phyloP scores from a whole-genome alignment of 1,284 basidiomycete genomes.

The Amylostereum areolatum region DNA sequence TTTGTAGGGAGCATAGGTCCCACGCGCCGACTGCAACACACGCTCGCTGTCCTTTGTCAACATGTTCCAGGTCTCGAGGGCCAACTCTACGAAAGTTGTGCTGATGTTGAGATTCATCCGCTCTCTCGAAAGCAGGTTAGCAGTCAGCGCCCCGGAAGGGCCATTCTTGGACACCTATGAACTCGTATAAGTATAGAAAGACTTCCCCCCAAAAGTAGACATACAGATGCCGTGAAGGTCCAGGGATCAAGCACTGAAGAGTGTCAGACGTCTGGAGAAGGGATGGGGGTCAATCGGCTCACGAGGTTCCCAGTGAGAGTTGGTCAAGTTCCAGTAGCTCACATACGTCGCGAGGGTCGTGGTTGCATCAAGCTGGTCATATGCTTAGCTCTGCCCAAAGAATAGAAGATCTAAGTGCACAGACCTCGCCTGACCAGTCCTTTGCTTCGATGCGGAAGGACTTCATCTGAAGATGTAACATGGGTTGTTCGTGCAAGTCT shows the following conservation, averaged over 20 bases:
- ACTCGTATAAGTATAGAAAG: not conserved
- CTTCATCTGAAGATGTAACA: constrained; percentile 85
- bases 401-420: constrained; percentile 4
- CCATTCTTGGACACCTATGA: constrained; percentile 49
- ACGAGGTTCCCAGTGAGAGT: constrained; percentile 99
- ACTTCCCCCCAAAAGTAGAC: constrained; percentile 14
- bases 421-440: constrained; percentile 93
- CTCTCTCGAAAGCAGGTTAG: constrained; percentile 73
- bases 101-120: constrained; percentile 91
- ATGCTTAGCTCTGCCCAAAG: constrained; percentile 1
- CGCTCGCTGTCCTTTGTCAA: constrained; percentile 72
- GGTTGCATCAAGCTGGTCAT: constrained; percentile 68
- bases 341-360: constrained; percentile 79
- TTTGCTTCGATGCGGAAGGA: constrained; percentile 81
- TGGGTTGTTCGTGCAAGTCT: constrained; percentile 91
- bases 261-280: not conserved
- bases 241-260: constrained; percentile 89
- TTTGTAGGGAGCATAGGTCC: constrained; percentile 89
- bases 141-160: constrained; percentile 47
- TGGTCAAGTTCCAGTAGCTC: constrained; percentile 95
- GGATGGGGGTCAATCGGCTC: constrained; percentile 19
- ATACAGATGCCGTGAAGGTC: constrained; percentile 77
- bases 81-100: constrained; percentile 87
- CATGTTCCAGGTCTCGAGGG: constrained; percentile 68
- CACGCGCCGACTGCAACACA: constrained; percentile 69